phyloP scores from a whole-genome alignment of 2,329 filamentous ascomycete species.

The Gremmenia infestans region DNA sequence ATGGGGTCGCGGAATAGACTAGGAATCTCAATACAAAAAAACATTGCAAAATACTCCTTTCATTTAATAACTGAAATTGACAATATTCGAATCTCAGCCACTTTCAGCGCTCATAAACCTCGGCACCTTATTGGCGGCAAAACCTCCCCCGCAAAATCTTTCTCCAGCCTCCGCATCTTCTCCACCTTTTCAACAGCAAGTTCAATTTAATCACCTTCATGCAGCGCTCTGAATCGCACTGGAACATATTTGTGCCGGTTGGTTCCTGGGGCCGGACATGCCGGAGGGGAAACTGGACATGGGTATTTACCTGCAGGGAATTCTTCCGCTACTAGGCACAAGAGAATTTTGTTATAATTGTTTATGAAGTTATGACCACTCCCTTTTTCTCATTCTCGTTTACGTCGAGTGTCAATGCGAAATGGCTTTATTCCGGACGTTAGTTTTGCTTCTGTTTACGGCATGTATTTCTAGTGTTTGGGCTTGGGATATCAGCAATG shows the following conservation, averaged over 20 bases:
- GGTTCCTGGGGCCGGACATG: too few relatives aligned
- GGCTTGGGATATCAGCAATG: constrained; percentile 23
- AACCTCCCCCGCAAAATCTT: not conserved
- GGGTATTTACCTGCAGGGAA: constrained; percentile 4
- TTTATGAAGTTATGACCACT: not conserved
- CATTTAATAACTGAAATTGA: not conserved
- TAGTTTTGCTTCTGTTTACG: constrained; percentile 4
- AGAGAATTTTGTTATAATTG: not conserved
- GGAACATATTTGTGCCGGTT: not conserved
- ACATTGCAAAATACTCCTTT: constrained; percentile 23
- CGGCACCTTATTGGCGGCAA: not conserved
- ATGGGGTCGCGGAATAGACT: constrained; percentile 11
- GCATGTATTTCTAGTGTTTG: constrained; percentile 5
- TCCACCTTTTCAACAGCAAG: not conserved
- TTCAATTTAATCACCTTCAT: not conserved
- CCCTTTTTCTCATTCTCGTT: too few relatives aligned
- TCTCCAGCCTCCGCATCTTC: not conserved
- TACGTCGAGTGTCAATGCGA: too few relatives aligned
- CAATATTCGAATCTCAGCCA: not conserved
- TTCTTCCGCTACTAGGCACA: constrained; percentile 6
- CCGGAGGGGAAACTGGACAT: constrained; percentile 5
- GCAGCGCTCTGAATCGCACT: not conserved
- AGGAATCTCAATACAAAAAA: constrained; percentile 24
- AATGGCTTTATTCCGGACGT: not conserved
- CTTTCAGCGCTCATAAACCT: not conserved